These are phyloP conservation scores for Endoconidiophora laricicola DNA, from an alignment of 2,329 filamentous ascomycete species.

Conservation along the genomic window DNA sequence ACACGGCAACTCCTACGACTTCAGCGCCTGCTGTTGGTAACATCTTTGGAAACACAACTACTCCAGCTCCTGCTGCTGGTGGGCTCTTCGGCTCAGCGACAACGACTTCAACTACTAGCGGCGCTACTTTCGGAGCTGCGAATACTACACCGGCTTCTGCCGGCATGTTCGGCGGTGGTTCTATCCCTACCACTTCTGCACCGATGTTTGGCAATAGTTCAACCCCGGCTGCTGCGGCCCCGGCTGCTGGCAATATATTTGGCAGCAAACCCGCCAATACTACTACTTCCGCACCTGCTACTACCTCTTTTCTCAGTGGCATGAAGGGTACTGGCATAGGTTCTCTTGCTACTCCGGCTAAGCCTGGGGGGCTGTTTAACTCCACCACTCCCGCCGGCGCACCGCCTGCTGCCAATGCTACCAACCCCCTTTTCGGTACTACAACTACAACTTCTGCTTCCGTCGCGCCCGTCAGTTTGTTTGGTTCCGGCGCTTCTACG, in stretches of 20 bases:
- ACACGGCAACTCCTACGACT: conserved; percentile 14
- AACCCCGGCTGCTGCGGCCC: conserved; percentile 27
- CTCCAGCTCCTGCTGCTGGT: conserved; percentile 24
- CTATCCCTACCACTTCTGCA: conserved; percentile 10
- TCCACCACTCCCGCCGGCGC: conserved; percentile 13
- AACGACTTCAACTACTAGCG: conserved; percentile 17
- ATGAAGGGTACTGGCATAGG: background rate
- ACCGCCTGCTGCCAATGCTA: conserved; percentile 3
- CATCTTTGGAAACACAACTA: conserved; percentile 17
- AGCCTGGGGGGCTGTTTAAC: conserved; percentile 17
- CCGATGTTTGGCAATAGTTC: conserved; percentile 8
- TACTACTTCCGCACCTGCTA: conserved; percentile 7
- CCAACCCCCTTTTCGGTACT: conserved; percentile 16
- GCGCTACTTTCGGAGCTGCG: conserved; percentile 19
- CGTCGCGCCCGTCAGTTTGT: conserved; percentile 16
- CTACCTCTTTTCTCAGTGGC: conserved; percentile 14
- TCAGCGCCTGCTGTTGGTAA: conserved; percentile 13
- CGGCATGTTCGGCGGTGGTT: conserved; percentile 15
- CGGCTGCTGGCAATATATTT: conserved; percentile 31
- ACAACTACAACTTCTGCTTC: conserved; percentile 15
- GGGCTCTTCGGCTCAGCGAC: conserved; percentile 23
- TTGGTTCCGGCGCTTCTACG: conserved; percentile 15
- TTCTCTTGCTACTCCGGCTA: conserved; percentile 4
- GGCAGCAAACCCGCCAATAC: conserved; percentile 16
- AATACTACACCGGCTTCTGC: conserved; percentile 14